Evolutionary conservation across 192 early-diverging fungal species (phyloP), one percentile per base, ranked within the genome.

Genomic region (Rhizoclosmatium sp.): DNA sequence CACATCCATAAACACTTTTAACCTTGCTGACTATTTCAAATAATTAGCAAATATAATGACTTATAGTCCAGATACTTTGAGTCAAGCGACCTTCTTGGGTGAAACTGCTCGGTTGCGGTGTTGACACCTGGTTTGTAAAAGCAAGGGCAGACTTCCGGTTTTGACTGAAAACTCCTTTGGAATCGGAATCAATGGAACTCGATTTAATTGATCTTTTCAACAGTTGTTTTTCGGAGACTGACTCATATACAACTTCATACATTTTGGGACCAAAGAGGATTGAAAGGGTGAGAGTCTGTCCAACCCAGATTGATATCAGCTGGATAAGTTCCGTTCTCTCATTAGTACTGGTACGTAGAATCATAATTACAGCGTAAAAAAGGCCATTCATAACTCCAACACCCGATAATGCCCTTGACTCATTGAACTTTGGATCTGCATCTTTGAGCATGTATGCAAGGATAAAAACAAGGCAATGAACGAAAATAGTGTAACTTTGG

Each of bases 361-460:
- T 56, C 9, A 19, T 19, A 19, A 56, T 7, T 7, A 56, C 54
- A 7, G 54, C 54, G 19, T 7, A 7, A 7, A 56, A 12, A 19
- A 56, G 7, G 54, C 54, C 54, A 7, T 12, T 19, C 9, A 56
- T 56, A 19, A 19, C 54, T 12, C 54, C 54, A 56, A 19, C 19
- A 12, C 9, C 19, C 54, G 19, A 19, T n/a, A n/a, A n/a, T n/a
- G n/a, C n/a, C n/a, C n/a, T n/a, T n/a, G 41, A 46, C 44, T 67
- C 65, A 40, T 67, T 67, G 21, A 44, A 47, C 9, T 42, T 67
- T 4, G 65, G 65, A 42, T 67, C 65, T 21, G 21, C 65, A 42
- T 67, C 65, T 47, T 67, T 67, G 40, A 67, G 65, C 41, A 67
- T 19, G 65, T 67, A 67, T 4, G 65, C 65, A 5, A 67, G 42